Base-by-base conservation (phyloP, 345 rosid species). In the Erucastrum elatum region DNA sequence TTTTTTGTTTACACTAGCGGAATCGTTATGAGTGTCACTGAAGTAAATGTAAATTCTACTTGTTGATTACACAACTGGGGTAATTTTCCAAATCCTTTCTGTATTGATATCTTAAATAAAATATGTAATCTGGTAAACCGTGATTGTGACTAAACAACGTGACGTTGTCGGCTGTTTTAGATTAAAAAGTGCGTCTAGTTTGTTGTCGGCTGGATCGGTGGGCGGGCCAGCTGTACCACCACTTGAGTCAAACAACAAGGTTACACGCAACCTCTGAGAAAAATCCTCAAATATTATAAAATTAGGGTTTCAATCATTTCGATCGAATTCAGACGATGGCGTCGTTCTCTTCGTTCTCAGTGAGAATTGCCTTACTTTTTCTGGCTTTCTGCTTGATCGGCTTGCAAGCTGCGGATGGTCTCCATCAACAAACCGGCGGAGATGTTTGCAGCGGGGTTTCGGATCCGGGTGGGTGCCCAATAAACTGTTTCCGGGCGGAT, bases 401-500 rank as follows among this genome's bases (percentile, higher is more conserved):
- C 15, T 75, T 75, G 58, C 86, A 63, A 77, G 85, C 89, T 56
- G 71, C 21, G 12, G 66, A 72, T 68, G 85, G 30, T 29, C 31
- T 29, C 31, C 31, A 3, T 29, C 4, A 29, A 2, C 5, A 63
- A 27, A 15, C 75, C 33, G 26, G 51, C 4, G 82, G 59, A 30
- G 92, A 80, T 53, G 58, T 75, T 0, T 95, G 60, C 26, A 2
- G 96, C 84, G 31, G 1, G 98, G 91, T 10, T 95, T 8, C 60
- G 26, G 11, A 53, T 53, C 26, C 58, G 6, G 5, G 6, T 53
- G 60, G 26, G 25, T 53, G 60, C 60, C 60, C 60, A 16, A 16
- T 16, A 53, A 16, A 16, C 60, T 53, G 60, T 53, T 2, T 53
- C 60, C 60, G 7, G 60, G 60, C 6, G 60, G 60, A 53, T 53